Evolutionary conservation across 2,329 filamentous ascomycete genomes (phyloP).

Genomic region (Colletotrichum costaricense): DNA sequence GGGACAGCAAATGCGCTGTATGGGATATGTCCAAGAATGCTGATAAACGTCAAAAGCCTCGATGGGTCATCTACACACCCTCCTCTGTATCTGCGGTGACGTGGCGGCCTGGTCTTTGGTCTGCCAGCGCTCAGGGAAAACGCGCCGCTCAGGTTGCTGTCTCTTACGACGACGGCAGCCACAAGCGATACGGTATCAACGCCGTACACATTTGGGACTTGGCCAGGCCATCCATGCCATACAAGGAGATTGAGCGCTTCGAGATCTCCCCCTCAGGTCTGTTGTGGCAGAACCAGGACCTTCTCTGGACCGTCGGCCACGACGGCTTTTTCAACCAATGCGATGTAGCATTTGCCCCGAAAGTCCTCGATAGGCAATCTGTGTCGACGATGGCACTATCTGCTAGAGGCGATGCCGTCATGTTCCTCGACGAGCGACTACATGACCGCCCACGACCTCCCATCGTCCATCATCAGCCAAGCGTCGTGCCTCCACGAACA

Average conservation of each 20-base stretch:
- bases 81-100: conserved; percentile 69
- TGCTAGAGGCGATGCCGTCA: conserved; percentile 67
- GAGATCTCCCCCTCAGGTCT: conserved; percentile 67
- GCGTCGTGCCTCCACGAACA: conserved; percentile 48
- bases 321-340: conserved; percentile 74
- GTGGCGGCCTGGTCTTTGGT: conserved; percentile 75
- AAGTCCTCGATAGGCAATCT: conserved; percentile 71
- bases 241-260: conserved; percentile 73
- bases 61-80: conserved; percentile 70
- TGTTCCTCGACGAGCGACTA: conserved; percentile 70
- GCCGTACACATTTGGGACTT: conserved; percentile 76
- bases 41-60: conserved; percentile 73
- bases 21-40: conserved; percentile 72
- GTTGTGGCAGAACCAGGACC: conserved; percentile 73
- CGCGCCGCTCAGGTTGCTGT: conserved; percentile 72
- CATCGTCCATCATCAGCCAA: conserved; percentile 46
- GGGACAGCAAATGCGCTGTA: conserved; percentile 71
- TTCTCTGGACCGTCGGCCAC: conserved; percentile 73
- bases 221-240: conserved; percentile 74
- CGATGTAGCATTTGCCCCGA: conserved; percentile 72
- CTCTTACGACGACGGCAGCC: conserved; percentile 68
- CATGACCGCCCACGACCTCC: conserved; percentile 56
- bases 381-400: conserved; percentile 72
- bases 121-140: conserved; percentile 69
- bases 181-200: conserved; percentile 65